These are phyloP conservation scores for Pythium rhizo-oryzae DNA, from an alignment of 352 stramenopile species.

Conservation along the genomic window DNA sequence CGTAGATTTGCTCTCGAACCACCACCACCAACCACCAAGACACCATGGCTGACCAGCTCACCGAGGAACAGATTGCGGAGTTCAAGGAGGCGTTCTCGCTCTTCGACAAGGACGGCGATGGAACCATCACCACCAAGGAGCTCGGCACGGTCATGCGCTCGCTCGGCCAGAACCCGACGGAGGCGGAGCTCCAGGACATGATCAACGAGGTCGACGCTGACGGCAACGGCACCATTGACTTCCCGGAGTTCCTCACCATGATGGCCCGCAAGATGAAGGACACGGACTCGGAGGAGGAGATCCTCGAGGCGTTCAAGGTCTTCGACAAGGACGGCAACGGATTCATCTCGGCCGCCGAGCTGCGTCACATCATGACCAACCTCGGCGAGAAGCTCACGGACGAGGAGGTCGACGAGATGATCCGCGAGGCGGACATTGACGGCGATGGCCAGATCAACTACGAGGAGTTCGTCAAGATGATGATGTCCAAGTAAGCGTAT, in stretches of 20 bases:
- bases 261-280: slow-evolving; percentile 99
- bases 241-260: slow-evolving; percentile 99
- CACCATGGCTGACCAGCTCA: slow-evolving; percentile 89
- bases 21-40: slow-evolving; percentile 32
- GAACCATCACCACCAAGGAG: slow-evolving; percentile 99
- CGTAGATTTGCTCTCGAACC: slow-evolving; percentile 51
- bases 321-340: slow-evolving; percentile 99
- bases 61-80: slow-evolving; percentile 98
- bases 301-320: slow-evolving; percentile 98
- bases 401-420: slow-evolving; percentile 99
- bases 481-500: slow-evolving; percentile 95
- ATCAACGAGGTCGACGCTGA: slow-evolving; percentile 99
- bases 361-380: slow-evolving; percentile 99
- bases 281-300: slow-evolving; percentile 98
- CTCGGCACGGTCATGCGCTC: slow-evolving; percentile 99
- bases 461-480: slow-evolving; percentile 99
- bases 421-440: slow-evolving; percentile 98
- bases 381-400: slow-evolving; percentile 98
- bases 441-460: slow-evolving; percentile 99
- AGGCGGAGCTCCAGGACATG: slow-evolving; percentile 99
- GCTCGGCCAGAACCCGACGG: slow-evolving; percentile 98
- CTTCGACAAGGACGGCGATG: slow-evolving; percentile 99
- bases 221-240: slow-evolving; percentile 99
- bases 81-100: slow-evolving; percentile 99
- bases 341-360: slow-evolving; percentile 98